Conservation (phyloP, 805 yeast genomes). For the Isabelozyma gotoi region DNA sequence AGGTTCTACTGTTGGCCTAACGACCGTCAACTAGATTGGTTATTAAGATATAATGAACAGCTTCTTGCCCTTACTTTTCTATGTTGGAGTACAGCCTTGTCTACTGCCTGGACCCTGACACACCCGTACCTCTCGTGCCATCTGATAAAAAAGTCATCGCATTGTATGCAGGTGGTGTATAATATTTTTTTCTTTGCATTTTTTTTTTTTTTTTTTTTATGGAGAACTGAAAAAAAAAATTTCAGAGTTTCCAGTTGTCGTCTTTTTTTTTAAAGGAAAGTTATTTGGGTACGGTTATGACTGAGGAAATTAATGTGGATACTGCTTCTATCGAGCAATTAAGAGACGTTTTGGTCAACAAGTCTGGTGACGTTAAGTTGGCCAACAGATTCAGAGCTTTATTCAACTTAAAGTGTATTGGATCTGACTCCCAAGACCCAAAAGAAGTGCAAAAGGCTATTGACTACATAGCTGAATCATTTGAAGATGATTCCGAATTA, state of each 20-base stretch:
- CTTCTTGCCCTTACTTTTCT: too few relatives aligned
- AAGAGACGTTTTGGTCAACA: conserved; percentile 68
- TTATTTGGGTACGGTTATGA: conserved; percentile 18
- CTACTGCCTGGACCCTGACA: too few relatives aligned
- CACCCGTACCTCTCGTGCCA: too few relatives aligned
- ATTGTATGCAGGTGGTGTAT: background rate
- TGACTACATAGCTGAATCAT: conserved; percentile 81
- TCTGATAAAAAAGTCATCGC: background rate
- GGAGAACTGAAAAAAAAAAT: conserved; percentile 2
- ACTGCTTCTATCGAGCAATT: conserved; percentile 57
- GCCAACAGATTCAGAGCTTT: conserved; percentile 92
- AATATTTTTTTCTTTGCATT: background rate
- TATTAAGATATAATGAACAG: too few relatives aligned
- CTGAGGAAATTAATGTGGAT: conserved; percentile 38
- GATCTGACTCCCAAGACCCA: conserved; percentile 61
- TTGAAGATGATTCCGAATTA: conserved; percentile 78
- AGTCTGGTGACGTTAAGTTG: conserved; percentile 65
- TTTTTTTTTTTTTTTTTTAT: background rate
- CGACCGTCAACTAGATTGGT: too few relatives aligned
- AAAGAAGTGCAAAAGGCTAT: conserved; percentile 65
- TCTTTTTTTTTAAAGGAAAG: conserved; percentile 1
- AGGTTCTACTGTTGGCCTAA: too few relatives aligned
- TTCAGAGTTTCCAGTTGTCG: conserved; percentile 4
- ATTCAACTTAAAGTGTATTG: conserved; percentile 84
- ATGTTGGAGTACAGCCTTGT: too few relatives aligned